Base-by-base conservation (phyloP, 2,329 filamentous ascomycete species). In the Stagonosporopsis cucurbitacearum region DNA sequence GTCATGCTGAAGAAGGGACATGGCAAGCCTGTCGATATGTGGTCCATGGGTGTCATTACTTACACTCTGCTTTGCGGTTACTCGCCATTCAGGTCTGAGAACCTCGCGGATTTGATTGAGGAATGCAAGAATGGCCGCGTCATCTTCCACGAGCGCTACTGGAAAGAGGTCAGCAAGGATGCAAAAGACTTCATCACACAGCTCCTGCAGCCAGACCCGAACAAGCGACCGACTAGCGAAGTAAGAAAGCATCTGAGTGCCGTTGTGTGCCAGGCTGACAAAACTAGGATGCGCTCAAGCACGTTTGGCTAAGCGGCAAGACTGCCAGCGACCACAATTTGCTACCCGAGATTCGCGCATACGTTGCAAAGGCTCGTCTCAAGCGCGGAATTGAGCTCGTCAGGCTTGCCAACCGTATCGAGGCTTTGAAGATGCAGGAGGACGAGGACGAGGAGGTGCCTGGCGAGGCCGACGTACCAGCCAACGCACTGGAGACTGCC, bases 21-120 rank as follows among this genome's bases (percentile, higher is more conserved):
- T 75, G 95, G 95, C 74, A 99, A 98, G 78, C 92, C 95, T 4
- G 95, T 98, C 30, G 95, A 99, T 74, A 96, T 99, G 91, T 99
- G 95, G 95, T 98, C 95, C 3, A 85, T 99, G 78, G 95, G 95
- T 60, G 95, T 99, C 70, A 99, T 99, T 71, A 98, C 95, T 37
- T 99, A 99, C 79, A 99, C 95, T 15, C 84, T 99, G 25, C 89
- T 99, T 47, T 99, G 96, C 75, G 95, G 95, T 66, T 99, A 99
- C 81, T 97, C 94, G 40, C 95, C 95, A 19, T 99, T 99, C 85
- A 88, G 95, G 65, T 95, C 92, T 59, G 95, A 99, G 80, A 96
- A 91, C 70, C 82, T 99, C 44, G 85, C 89, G 63, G 95, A 98
- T 69, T 83, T 99, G 63, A 96, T 99, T 64, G 91, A 97, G 61